Evolutionary conservation across 495 filamentous ascomycete species (phyloP).

Genomic region (Podospora pseudocomata): DNA sequence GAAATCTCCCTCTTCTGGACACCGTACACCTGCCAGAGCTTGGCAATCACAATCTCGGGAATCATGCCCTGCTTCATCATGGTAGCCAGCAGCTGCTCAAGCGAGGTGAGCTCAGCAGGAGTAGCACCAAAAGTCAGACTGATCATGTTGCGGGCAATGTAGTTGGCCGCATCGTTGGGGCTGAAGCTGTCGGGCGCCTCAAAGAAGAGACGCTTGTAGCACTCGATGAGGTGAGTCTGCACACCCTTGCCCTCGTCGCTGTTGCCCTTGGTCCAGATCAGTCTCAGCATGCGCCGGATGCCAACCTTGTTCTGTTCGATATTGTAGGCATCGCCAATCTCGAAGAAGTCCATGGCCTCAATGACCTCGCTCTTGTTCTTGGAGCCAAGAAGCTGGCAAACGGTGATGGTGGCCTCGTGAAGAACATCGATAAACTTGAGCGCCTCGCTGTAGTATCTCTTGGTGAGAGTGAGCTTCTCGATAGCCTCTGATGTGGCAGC

Average conservation of each 20-base stretch:
- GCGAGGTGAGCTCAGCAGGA: constrained; percentile 86
- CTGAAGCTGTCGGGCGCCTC: constrained; percentile 84
- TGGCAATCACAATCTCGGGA: constrained; percentile 78
- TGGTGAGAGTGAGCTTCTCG: constrained; percentile 77
- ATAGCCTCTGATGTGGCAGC: constrained; percentile 71
- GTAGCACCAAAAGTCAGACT: constrained; percentile 94
- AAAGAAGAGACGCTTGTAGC: constrained; percentile 94
- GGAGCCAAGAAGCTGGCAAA: constrained; percentile 83
- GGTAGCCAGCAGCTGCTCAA: constrained; percentile 89
- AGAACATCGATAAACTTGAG: constrained; percentile 93
- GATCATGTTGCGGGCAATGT: constrained; percentile 97
- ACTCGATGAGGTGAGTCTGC: constrained; percentile 93
- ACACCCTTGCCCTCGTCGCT: constrained; percentile 98
- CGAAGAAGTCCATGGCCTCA: constrained; percentile 98
- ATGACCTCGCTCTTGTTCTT: constrained; percentile 98
- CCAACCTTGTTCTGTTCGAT: constrained; percentile 86
- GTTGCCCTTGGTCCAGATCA: constrained; percentile 99
- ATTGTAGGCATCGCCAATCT: constrained; percentile 89
- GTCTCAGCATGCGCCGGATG: constrained; percentile 87
- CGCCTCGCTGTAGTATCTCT: constrained; percentile 86
- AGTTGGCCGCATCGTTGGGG: constrained; percentile 89
- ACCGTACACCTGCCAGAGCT: constrained; percentile 96
- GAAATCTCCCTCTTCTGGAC: constrained; percentile 92
- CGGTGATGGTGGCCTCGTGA: constrained; percentile 68
- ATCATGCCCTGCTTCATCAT: constrained; percentile 96